Base-by-base conservation (phyloP, 208 protist species). In the Leishmania mexicana region DNA sequence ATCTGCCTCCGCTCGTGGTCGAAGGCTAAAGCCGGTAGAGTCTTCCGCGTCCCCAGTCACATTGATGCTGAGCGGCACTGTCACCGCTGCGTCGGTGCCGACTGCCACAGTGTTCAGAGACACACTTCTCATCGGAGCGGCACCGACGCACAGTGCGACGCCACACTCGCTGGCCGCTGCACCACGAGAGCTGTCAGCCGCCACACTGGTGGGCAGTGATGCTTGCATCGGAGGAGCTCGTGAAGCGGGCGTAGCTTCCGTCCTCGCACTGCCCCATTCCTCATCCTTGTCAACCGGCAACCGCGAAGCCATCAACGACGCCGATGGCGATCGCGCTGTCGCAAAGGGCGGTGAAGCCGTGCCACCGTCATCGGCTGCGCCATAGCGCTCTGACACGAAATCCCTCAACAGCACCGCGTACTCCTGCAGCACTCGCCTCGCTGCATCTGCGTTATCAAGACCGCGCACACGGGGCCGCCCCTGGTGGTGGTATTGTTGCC, bases 391-490 rank as follows among this genome's bases (percentile, higher is more conserved):
- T 17, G 10, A n/a, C 45, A 86, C 38, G 57, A 79, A 83, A 2
- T 79, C 78, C 31, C 7, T 60, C 62, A 76, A 83, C 13, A 51
- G 38, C 73, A 88, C 65, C 3, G 78, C 42, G 79, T 81, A 88
- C 42, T 76, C 76, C 3, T 70, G 58, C 74, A 88, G 65, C 42
- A 88, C 85, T 28, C 85, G 78, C 31, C 68, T 79, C 35, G 85
- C 85, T 31, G 85, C 85, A 13, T 64, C 38, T 1, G 79, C 72
- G 67, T 88, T 88, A n/a, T 88, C 85, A 64, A 51, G 58, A 8
- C 54, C 65, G 53, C 42, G 13, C 31, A 28, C 19, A 57, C 68
- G 57, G 13, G 15, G 65, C 62, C 40, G 13, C 28, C 53, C 21
- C 65, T 75, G 53, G 60, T 62, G 57, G 19, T 42, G 17, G 19